Evolutionary conservation across 306 rosid genomes (phyloP).

Genomic region (Quercus rubra): DNA sequence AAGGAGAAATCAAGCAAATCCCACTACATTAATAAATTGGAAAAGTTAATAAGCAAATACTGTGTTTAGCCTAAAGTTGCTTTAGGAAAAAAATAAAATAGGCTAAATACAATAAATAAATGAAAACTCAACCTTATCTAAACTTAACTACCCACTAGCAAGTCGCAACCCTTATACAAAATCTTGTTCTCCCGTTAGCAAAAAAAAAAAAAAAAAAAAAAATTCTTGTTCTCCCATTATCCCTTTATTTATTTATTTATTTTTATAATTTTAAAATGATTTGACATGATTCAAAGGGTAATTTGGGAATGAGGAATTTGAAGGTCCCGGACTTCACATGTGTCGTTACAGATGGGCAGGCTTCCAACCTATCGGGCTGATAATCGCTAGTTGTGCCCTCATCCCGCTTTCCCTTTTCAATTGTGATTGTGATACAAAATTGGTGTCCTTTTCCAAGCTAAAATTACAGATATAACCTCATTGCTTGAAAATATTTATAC

Average conservation of each 20-base stretch:
- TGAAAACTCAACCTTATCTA: too few species aligned
- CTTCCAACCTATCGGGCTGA: constrained; percentile 53
- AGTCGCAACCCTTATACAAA: neutral
- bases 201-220: too few species aligned
- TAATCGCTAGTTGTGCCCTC: constrained; percentile 46
- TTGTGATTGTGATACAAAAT: constrained; percentile 25
- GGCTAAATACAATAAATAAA: neutral
- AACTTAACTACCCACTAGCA: too few species aligned
- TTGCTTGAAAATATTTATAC: constrained; percentile 8
- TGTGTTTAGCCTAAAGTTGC: too few species aligned
- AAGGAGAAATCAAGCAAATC: too few species aligned
- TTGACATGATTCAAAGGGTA: constrained; percentile 25
- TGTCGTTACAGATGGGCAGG: constrained; percentile 71
- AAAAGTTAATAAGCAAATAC: too few species aligned
- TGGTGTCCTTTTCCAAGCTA: neutral
- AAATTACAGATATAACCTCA: constrained; percentile 35
- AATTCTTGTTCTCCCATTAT: constrained; percentile 14
- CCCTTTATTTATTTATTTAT: neutral
- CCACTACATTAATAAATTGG: too few species aligned
- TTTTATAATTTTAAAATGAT: neutral
- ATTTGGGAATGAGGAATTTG: constrained; percentile 18
- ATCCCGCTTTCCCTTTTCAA: constrained; percentile 44
- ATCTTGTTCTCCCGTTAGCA: constrained; percentile 10
- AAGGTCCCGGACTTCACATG: constrained; percentile 65
- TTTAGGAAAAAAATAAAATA: neutral